Evolutionary conservation across 768 basidiomycete species (phyloP).

Genomic region (Trametes maxima): DNA sequence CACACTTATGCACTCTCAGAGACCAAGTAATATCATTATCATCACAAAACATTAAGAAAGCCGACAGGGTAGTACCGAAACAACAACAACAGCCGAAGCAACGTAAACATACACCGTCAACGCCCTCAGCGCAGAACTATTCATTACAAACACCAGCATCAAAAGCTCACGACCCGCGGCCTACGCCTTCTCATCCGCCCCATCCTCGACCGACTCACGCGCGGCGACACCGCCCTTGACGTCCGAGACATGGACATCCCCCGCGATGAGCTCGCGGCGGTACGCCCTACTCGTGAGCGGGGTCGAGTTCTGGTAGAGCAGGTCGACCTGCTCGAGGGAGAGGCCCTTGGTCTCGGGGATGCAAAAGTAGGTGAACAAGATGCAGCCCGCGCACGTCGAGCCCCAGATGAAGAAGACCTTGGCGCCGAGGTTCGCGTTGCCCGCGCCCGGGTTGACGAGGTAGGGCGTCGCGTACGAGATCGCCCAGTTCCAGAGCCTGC

Average conservation of each 20-base stretch:
- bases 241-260: slow-evolving; percentile 31
- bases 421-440: slow-evolving; percentile 58
- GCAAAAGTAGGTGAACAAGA: slow-evolving; percentile 80
- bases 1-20: no score
- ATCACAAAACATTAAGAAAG: no score
- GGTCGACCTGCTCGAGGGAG: slow-evolving; percentile 83
- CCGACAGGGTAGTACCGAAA: no score
- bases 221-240: slow-evolving; percentile 6
- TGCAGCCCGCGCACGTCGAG: slow-evolving; percentile 63
- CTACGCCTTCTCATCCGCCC: slow-evolving; percentile 23
- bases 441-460: slow-evolving; percentile 46
- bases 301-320: slow-evolving; percentile 69
- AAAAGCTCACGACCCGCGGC: slow-evolving; percentile 27
- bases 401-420: slow-evolving; percentile 92
- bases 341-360: slow-evolving; percentile 84
- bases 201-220: slow-evolving; percentile 19
- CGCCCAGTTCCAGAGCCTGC: slow-evolving; percentile 66
- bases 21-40: no score
- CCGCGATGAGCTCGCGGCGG: slow-evolving; percentile 35
- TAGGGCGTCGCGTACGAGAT: slow-evolving; percentile 57
- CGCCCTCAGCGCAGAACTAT: not conserved
- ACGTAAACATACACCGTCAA: not conserved
- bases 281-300: slow-evolving; percentile 48
- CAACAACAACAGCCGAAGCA: no score
- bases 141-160: not conserved